These are phyloP conservation scores for Saccharomycopsis sp. DNA, from an alignment of 805 yeast genomes.

Conservation along the genomic window DNA sequence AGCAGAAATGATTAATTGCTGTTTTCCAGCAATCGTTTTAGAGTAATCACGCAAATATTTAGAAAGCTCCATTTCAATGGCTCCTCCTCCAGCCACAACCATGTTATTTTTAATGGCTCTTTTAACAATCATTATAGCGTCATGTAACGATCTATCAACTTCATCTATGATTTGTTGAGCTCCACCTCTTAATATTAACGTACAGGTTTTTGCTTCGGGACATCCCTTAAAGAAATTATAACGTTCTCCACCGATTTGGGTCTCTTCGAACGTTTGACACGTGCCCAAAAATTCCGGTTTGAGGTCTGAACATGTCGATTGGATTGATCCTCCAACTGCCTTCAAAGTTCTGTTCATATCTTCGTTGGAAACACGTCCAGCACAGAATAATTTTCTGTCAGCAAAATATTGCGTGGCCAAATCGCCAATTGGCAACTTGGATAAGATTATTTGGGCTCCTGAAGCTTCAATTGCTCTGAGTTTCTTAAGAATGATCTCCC, in stretches of 20 bases:
- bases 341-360: conserved; percentile 88
- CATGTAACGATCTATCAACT: conserved; percentile 95
- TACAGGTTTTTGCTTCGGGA: conserved; percentile 88
- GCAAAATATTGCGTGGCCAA: conserved; percentile 98
- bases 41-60: conserved; percentile 82
- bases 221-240: conserved; percentile 91
- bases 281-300: conserved; percentile 70
- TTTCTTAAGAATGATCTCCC: conserved; percentile 87
- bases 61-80: conserved; percentile 95
- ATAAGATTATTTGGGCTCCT: conserved; percentile 89
- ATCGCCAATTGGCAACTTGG: conserved; percentile 95
- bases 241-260: conserved; percentile 93
- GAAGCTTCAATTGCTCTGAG: conserved; percentile 73
- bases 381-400: conserved; percentile 92
- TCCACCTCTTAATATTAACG: conserved; percentile 91
- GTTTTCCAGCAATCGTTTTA: conserved; percentile 87
- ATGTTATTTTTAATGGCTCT: conserved; percentile 82
- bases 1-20: conserved; percentile 86
- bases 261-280: conserved; percentile 82
- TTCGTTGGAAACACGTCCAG: conserved; percentile 85
- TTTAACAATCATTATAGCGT: conserved; percentile 97
- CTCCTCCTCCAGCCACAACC: conserved; percentile 99
- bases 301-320: conserved; percentile 68
- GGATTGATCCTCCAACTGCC: conserved; percentile 91
- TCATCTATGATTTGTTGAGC: conserved; percentile 98